These are phyloP conservation scores for Allantophomopsis cytisporea DNA, from an alignment of 2,329 filamentous ascomycete genomes.

Conservation along the genomic window DNA sequence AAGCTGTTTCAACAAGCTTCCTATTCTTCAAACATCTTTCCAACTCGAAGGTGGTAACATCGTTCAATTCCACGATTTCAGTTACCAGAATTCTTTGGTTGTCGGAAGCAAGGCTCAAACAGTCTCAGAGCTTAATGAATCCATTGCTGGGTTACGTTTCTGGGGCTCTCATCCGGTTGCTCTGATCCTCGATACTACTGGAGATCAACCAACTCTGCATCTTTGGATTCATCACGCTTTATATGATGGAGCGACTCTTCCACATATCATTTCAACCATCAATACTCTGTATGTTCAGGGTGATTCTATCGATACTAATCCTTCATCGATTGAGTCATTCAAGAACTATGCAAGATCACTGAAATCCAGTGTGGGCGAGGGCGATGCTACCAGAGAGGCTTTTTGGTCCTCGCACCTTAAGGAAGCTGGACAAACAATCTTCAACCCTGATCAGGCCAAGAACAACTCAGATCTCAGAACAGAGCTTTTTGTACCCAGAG, in stretches of 20 bases:
- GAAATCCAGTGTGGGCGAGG: background rate
- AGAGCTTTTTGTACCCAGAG: slow-evolving; percentile 30
- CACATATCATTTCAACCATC: slow-evolving; percentile 12
- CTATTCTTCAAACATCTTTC: too few relatives aligned
- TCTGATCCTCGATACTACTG: slow-evolving; percentile 9
- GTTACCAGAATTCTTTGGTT: too few relatives aligned
- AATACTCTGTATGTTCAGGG: slow-evolving; percentile 39
- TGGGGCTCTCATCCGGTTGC: slow-evolving; percentile 6
- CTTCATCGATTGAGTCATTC: slow-evolving; percentile 3
- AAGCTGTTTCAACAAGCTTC: too few relatives aligned
- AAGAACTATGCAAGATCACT: slow-evolving; percentile 5
- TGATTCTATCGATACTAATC: slow-evolving; percentile 24
- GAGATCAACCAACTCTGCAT: slow-evolving; percentile 11
- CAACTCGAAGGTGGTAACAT: too few relatives aligned
- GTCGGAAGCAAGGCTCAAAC: too few relatives aligned
- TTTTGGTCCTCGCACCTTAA: slow-evolving; percentile 35
- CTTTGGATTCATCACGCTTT: slow-evolving; percentile 71
- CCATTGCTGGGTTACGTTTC: too few relatives aligned
- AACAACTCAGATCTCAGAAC: slow-evolving; percentile 8
- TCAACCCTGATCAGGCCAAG: background rate
- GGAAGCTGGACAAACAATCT: slow-evolving; percentile 1
- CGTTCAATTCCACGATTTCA: too few relatives aligned
- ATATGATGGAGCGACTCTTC: slow-evolving; percentile 75
- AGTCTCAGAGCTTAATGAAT: too few relatives aligned
- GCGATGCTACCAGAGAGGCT: background rate